Percentiles rank a stretch among this genome's conserved stretches.
These are phyloP conservation scores for Zalaria obscura DNA, from an alignment of 2,329 filamentous ascomycete species.

Conservation along the genomic window DNA sequence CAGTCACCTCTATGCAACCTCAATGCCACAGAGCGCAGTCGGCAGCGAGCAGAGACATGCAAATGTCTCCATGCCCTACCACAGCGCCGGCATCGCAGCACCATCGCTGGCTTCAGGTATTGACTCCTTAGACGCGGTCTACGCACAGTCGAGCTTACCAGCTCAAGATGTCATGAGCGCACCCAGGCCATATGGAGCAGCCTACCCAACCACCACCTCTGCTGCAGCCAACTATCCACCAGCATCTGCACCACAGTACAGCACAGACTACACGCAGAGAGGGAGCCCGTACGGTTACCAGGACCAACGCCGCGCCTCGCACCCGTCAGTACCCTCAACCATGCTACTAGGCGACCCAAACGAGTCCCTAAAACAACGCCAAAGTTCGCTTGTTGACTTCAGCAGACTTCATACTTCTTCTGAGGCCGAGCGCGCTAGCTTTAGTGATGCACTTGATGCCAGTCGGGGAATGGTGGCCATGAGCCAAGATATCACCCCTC, in stretches of 20 bases:
- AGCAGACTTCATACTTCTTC: slow-evolving; percentile 40
- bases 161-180: slow-evolving; percentile 60
- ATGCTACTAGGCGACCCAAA: slow-evolving; percentile 33
- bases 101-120: slow-evolving; percentile 56
- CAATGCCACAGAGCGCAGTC: slow-evolving; percentile 47
- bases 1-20: slow-evolving; percentile 50
- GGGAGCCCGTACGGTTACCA: slow-evolving; percentile 40
- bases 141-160: slow-evolving; percentile 51
- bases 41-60: slow-evolving; percentile 44
- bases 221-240: slow-evolving; percentile 57
- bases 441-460: slow-evolving; percentile 81
- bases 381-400: slow-evolving; percentile 52
- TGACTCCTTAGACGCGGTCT: slow-evolving; percentile 47
- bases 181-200: slow-evolving; percentile 57
- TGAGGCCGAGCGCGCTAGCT: slow-evolving; percentile 51
- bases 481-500: slow-evolving; percentile 79
- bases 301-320: slow-evolving; percentile 60
- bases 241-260: slow-evolving; percentile 58
- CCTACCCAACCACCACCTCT: slow-evolving; percentile 57
- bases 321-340: slow-evolving; percentile 59
- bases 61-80: slow-evolving; percentile 52
- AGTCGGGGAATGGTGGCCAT: slow-evolving; percentile 90
- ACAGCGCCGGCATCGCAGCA: slow-evolving; percentile 56
- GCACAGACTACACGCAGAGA: slow-evolving; percentile 51
- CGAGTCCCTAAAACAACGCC: slow-evolving; percentile 35